A percentile compares a stretch with the other conserved stretches of the same genome.
Evolutionary conservation across 805 yeast genomes (phyloP).

Genomic region (Henningerozyma blattae): DNA sequence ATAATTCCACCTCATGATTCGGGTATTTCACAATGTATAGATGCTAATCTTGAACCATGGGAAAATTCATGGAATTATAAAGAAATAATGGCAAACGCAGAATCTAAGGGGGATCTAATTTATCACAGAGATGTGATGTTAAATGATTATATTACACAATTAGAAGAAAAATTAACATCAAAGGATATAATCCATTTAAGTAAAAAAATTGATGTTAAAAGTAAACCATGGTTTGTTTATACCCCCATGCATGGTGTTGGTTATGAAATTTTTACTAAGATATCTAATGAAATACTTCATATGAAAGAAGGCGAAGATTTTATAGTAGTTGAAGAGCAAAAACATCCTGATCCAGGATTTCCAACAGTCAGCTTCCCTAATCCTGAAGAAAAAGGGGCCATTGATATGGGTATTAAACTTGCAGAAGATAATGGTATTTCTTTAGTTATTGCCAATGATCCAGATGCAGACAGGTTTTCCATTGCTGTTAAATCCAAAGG

Average conservation of each 20-base stretch:
- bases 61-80: constrained; percentile 36
- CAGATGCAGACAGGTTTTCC: constrained; percentile 93
- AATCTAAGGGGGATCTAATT: constrained; percentile 19
- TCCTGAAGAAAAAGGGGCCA: constrained; percentile 92
- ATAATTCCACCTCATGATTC: constrained; percentile 86
- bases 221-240: constrained; percentile 45
- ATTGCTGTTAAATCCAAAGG: constrained; percentile 47
- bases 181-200: not conserved
- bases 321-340: constrained; percentile 49
- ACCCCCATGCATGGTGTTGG: constrained; percentile 98
- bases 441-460: constrained; percentile 81
- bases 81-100: constrained; percentile 25
- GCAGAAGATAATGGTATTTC: constrained; percentile 37
- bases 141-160: constrained; percentile 27
- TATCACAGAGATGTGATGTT: constrained; percentile 33
- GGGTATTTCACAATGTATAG: constrained; percentile 55
- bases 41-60: constrained; percentile 51
- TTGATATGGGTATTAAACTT: constrained; percentile 50
- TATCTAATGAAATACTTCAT: constrained; percentile 19
- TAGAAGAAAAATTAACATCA: constrained; percentile 25
- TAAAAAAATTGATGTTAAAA: not conserved
- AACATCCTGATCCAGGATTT: constrained; percentile 70
- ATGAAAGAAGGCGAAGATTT: constrained; percentile 27
- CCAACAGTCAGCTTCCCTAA: constrained; percentile 85
- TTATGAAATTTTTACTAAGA: constrained; percentile 38